Percentiles rank a stretch among this genome's conserved stretches.
phyloP scores from a whole-genome alignment of 2,329 filamentous ascomycete genomes.

The Claviceps fusiformis region DNA sequence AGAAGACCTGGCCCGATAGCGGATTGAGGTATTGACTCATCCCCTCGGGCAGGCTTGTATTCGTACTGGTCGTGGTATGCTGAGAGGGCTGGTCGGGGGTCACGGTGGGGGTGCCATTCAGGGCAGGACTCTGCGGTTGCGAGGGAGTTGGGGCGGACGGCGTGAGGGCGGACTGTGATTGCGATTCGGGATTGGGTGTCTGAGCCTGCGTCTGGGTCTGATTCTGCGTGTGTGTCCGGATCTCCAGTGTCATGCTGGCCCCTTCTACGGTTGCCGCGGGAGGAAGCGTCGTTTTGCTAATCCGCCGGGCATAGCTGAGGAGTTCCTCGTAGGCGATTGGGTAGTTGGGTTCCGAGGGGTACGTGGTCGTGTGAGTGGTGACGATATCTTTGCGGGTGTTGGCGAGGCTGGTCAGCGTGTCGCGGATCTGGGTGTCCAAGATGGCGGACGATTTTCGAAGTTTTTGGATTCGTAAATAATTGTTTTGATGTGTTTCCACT shows the following conservation, averaged over 20 bases:
- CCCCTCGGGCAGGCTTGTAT: conserved; percentile 33
- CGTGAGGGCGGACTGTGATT: conserved; percentile 16
- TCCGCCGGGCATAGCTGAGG: conserved; percentile 63
- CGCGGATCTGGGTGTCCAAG: conserved; percentile 60
- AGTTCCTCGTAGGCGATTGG: conserved; percentile 58
- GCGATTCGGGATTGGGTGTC: conserved; percentile 17
- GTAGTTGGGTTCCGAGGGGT: conserved; percentile 36
- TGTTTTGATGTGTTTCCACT: conserved; percentile 66
- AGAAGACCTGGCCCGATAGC: conserved; percentile 45
- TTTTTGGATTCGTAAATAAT: conserved; percentile 52
- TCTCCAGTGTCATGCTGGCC: conserved; percentile 16
- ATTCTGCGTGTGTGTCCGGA: conserved; percentile 6
- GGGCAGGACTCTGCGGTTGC: conserved; percentile 21
- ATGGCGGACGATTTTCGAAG: conserved; percentile 52
- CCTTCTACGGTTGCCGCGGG: conserved; percentile 39
- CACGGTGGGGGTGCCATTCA: conserved; percentile 19
- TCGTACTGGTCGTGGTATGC: conserved; percentile 18
- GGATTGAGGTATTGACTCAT: conserved; percentile 41
- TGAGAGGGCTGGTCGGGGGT: conserved; percentile 19
- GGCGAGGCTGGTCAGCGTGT: conserved; percentile 56
- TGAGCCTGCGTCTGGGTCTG: conserved; percentile 7
- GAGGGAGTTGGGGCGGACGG: conserved; percentile 20
- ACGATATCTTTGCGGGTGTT: conserved; percentile 61
- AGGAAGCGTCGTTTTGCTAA: conserved; percentile 67
- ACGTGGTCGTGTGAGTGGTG: conserved; percentile 43